Evolutionary conservation across 2,329 filamentous ascomycete species (phyloP), one percentile per base, ranked within the genome.

Genomic region (Fusarium odoratissimum): DNA sequence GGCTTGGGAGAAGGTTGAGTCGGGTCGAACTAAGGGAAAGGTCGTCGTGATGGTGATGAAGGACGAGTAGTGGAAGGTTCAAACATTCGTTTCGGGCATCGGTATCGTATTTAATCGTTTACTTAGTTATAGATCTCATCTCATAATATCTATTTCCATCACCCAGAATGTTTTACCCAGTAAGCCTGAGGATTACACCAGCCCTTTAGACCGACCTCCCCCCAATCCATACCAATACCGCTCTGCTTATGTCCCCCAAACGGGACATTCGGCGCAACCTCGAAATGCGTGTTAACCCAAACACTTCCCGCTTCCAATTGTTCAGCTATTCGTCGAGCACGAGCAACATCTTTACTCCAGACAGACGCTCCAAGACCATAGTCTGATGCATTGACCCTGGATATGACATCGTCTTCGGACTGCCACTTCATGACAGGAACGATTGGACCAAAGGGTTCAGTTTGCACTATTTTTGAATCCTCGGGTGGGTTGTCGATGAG

Each of bases 341-440:
- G 81, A 2, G 79, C 80, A 3, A 88, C 62, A 64, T 92, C 88
- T 21, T 82, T 83, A 21, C 83, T 87, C 83, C 89, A 92, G 0
- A 92, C 85, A 0, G 88, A 89, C 4, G 87, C 86, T 1, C 88
- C 88, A 1, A 91, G 83, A 0, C 88, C 89, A 35, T 84, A 85
- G 28, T 86, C 82, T 4, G 82, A 81, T 25, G 84, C 81, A 67
- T 91, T 91, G 3, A 87, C 89, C 8, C 88, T 77, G 0, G 45
- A 4, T 35, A 92, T 80, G 0, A 91, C 88, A 23, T 91, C 89
- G 9, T 86, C 86, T 67, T 93, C 90, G 33, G 87, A 84, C 0
- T 82, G 82, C 90, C 90, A 93, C 25, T 85, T 86, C 61, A 92
- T 76, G 12, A 92, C 81, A 0, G 91, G 91, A 3, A 92, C 84